phyloP scores from a whole-genome alignment of 768 basidiomycete genomes.

The Podaxis sp. region DNA sequence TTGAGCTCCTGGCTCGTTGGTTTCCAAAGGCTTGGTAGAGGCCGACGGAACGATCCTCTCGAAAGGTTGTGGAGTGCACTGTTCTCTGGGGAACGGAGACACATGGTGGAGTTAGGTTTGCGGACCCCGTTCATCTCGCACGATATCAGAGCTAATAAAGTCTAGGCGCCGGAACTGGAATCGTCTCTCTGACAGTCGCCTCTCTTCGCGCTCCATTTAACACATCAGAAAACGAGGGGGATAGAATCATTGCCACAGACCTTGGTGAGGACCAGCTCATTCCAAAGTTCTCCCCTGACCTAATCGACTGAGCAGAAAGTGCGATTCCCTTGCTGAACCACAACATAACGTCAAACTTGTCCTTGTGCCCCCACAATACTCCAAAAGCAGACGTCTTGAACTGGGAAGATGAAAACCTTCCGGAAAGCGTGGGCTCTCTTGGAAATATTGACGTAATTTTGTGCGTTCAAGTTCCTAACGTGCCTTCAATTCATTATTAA shows the following conservation, averaged over 20 bases:
- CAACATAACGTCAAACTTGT: constrained; percentile 56
- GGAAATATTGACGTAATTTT: constrained; percentile 63
- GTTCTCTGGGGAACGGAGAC: constrained; percentile 37
- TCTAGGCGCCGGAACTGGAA: constrained; percentile 81
- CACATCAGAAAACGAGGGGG: constrained; percentile 15
- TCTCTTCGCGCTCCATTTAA: constrained; percentile 44
- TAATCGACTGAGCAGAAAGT: constrained; percentile 30
- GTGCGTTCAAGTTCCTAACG: constrained; percentile 40
- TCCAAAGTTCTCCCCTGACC: too few relatives aligned
- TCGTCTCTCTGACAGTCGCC: constrained; percentile 70
- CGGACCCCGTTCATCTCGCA: background rate
- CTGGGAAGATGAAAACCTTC: constrained; percentile 69
- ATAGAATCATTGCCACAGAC: constrained; percentile 55
- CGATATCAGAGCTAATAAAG: background rate
- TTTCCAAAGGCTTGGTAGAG: constrained; percentile 23
- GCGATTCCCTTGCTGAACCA: constrained; percentile 78
- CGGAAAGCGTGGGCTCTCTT: constrained; percentile 40
- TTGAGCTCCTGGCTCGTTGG: constrained; percentile 74
- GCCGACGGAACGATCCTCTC: constrained; percentile 5
- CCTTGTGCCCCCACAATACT: constrained; percentile 30
- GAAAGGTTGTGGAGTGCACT: constrained; percentile 32
- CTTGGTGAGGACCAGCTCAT: constrained; percentile 49
- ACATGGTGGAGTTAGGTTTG: constrained; percentile 72
- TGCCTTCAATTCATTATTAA: background rate
- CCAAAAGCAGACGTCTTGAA: constrained; percentile 53